Conservation (phyloP, 768 basidiomycete genomes). For the Pleurotus ostreatus region DNA sequence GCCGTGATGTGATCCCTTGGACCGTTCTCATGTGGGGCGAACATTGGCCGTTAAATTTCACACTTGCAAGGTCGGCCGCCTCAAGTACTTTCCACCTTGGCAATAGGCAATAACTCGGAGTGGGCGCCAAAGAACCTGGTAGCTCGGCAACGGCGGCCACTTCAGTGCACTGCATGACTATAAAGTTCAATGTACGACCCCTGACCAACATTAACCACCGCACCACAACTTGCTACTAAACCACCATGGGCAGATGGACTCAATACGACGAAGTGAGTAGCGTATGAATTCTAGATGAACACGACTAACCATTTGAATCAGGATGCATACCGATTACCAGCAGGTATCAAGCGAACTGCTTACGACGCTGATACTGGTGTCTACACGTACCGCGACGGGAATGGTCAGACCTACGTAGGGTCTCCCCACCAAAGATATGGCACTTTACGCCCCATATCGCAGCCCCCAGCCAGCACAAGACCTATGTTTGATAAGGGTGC, state of each 20-base stretch:
- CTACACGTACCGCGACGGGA: slow-evolving; percentile 9
- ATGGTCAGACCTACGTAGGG: background rate
- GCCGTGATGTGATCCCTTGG: too few species aligned
- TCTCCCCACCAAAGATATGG: slow-evolving; percentile 7
- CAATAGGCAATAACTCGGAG: too few species aligned
- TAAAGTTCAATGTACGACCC: too few species aligned
- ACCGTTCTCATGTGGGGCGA: too few species aligned
- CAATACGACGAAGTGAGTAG: slow-evolving; percentile 9
- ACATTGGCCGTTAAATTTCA: too few species aligned
- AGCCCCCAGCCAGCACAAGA: background rate
- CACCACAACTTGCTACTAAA: background rate
- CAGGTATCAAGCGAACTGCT: slow-evolving; percentile 8
- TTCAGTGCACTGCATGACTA: too few species aligned
- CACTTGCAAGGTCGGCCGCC: too few species aligned
- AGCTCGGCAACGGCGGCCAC: too few species aligned
- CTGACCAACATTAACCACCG: too few species aligned
- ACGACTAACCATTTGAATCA: background rate
- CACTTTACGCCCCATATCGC: background rate
- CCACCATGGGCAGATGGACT: slow-evolving; percentile 5
- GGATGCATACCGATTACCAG: slow-evolving; percentile 11
- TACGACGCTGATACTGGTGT: slow-evolving; percentile 11
- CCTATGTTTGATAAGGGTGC: slow-evolving; percentile 5
- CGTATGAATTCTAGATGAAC: background rate
- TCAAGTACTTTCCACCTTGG: too few species aligned
- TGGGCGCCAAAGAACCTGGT: too few species aligned